Base-by-base conservation (phyloP, 2,329 filamentous ascomycete genomes). In the Geosmithia morbida region DNA sequence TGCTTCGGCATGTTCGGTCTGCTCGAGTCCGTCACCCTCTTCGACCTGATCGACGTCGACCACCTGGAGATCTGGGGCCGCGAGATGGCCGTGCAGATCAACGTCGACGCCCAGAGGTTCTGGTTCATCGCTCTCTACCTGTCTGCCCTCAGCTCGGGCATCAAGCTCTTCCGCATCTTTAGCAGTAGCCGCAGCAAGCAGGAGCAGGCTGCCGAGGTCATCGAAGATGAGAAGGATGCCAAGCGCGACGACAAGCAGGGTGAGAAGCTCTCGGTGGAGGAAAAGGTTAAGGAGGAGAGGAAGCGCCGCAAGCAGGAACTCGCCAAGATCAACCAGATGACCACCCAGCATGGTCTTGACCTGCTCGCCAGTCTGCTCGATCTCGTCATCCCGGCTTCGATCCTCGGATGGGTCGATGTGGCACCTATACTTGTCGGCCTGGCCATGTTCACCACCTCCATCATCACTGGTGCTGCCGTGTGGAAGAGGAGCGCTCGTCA, bases 1-100 rank as follows among this genome's bases (percentile, higher is more conserved):
- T 78, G 78, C 55, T 69, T 81, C 46, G 82, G 81, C 44, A 64
- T 83, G 49, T 87, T 85, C 58, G 73, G 83, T 48, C 63, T 84
- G 19, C 66, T 85, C 49, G 84, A 88, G 63, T 74, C 77, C 51
- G 58, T 71, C 41, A 83, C 79, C 0, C 70, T 85, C 44, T 66
- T 79, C 50, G 70, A 83, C 64, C 61, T 69, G 22, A 53, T 70
- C 45, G 57, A 56, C 17, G 58, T 73, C 17, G 54, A 62, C 41
- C 65, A 64, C 47, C 52, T 78, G 51, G 64, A 72, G 44, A 59
- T 76, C 13, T 79, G 81, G 64, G 72, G 70, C 1, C 54, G 71
- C 1, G 70, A 68, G 39, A 57, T 66, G 59, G 70, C 71, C 16
- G 54, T 55, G n/a, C 54, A 51, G 22, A 55, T 83, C 3, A 67